Conservation (phyloP, 176 grass and related monocot species). For the Musa beccarii region DNA sequence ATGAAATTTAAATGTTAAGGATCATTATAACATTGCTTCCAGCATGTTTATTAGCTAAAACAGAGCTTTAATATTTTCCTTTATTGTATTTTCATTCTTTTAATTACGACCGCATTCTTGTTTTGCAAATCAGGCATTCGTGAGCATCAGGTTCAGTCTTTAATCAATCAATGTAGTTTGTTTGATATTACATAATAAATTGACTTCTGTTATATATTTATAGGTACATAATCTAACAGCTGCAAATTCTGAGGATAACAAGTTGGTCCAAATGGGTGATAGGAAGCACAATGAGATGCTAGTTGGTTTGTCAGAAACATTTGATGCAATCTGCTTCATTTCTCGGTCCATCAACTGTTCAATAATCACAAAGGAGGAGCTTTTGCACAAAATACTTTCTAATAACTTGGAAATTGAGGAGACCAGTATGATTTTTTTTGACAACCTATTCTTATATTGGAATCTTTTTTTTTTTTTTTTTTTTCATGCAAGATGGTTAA, state of each 20-base stretch:
- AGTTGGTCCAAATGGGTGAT: slow-evolving; percentile 11
- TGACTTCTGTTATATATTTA: slow-evolving; percentile 12
- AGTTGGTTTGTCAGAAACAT: slow-evolving; percentile 47
- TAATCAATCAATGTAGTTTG: too few relatives aligned
- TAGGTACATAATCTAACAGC: background rate
- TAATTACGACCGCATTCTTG: too few relatives aligned
- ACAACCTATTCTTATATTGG: background rate
- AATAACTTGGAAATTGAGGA: slow-evolving; percentile 92
- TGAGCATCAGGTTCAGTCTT: too few relatives aligned
- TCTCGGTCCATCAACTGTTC: slow-evolving; percentile 57
- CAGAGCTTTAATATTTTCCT: too few relatives aligned
- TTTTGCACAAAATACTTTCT: slow-evolving; percentile 78
- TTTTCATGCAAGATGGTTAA: slow-evolving; percentile 7
- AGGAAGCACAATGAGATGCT: slow-evolving; percentile 28
- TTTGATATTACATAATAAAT: slow-evolving; percentile 7
- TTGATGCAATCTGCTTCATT: slow-evolving; percentile 64
- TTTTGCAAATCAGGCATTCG: too few relatives aligned
- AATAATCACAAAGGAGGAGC: slow-evolving; percentile 71
- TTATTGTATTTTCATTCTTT: background rate
- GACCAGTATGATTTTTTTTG: slow-evolving; percentile 32
- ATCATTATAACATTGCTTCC: too few relatives aligned
- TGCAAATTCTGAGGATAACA: slow-evolving; percentile 5
- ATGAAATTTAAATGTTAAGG: too few relatives aligned
- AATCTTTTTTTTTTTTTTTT: background rate
- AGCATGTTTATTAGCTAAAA: too few relatives aligned